These are phyloP conservation scores for Trichoderma aggressivum DNA, from an alignment of 2,329 filamentous ascomycete species.

Conservation along the genomic window DNA sequence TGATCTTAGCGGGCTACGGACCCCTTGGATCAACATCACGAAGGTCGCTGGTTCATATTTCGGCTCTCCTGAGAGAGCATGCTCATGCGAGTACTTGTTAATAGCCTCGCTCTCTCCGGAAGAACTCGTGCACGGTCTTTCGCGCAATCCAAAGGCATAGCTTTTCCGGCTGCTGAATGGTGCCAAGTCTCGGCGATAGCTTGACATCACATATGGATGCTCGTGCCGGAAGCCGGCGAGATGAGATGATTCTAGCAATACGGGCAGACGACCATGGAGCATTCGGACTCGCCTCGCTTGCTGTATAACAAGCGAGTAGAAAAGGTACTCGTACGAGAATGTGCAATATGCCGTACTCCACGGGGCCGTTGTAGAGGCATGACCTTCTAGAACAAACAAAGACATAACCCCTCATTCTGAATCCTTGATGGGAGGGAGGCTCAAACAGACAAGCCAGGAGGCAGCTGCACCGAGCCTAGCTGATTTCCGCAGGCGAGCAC, in stretches of 20 bases:
- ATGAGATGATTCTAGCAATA: not conserved
- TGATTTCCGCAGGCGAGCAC: not conserved
- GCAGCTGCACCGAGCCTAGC: not conserved
- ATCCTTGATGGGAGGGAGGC: not conserved
- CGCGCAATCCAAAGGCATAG: not conserved
- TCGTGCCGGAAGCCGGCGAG: not conserved
- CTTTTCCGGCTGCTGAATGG: not conserved
- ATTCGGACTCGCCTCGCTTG: not conserved
- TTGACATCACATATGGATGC: no score
- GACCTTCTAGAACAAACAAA: constrained; percentile 4
- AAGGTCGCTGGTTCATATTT: not conserved
- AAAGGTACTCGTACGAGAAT: not conserved
- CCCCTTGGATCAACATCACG: not conserved
- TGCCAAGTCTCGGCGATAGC: not conserved
- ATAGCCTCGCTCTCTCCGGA: not conserved
- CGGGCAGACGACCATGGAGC: not conserved
- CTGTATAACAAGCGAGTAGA: not conserved
- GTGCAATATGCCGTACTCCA: not conserved
- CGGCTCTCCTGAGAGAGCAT: not conserved
- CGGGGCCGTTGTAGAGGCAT: not conserved
- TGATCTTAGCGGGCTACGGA: not conserved
- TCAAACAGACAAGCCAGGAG: not conserved
- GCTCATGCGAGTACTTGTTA: not conserved
- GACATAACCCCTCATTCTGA: not conserved
- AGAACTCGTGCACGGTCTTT: not conserved